Evolutionary conservation across 177 flowering plant species (phyloP), one percentile per base, ranked within the genome.

Genomic region (Vitis hybrid): DNA sequence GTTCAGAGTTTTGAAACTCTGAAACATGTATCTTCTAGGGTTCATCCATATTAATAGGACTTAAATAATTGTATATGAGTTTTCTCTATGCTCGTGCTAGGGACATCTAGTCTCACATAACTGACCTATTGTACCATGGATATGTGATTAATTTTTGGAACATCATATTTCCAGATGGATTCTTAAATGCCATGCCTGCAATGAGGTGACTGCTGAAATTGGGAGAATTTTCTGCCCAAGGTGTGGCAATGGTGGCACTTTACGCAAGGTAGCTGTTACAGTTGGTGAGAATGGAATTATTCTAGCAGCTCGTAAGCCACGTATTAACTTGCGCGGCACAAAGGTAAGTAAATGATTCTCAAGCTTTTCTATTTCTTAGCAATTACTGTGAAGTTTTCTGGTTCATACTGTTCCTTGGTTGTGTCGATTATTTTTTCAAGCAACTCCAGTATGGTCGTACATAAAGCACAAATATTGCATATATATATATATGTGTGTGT

Each of bases 161-260:
- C 18, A 51, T 11, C 70, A 24, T 50, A 62, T 72, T 40, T 72
- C 14, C 78, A 95, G 99, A 83, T 95, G 99, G 98, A 77, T 95
- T n/a, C 77, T 93, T 74, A 93, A 88, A 78, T 95, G 99, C 73
- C 99, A 95, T 81, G 99, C 99, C 63, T 95, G 99, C 89, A 82
- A 75, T 72, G 84, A 82, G 72, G 93, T 93, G 40, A 93, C 99
- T 62, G 84, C 89, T 60, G 99, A 93, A 72, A 84, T 85, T 71
- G 95, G 93, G 72, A 86, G 89, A 68, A 86, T 95, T 52, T 95
- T 95, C 81, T 93, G 98, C 60, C 99, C 99, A 4, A 87, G 84
- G 66, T 95, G 99, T 87, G 99, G 99, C 56, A 95, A 95, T 85
- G 97, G 97, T 65, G 99, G 99, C 60, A 95, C 98, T 58, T 73